Percentiles rank a stretch among this genome's conserved stretches.
Conservation (phyloP, 2,329 filamentous ascomycete species). For the Ilyonectria sp. region DNA sequence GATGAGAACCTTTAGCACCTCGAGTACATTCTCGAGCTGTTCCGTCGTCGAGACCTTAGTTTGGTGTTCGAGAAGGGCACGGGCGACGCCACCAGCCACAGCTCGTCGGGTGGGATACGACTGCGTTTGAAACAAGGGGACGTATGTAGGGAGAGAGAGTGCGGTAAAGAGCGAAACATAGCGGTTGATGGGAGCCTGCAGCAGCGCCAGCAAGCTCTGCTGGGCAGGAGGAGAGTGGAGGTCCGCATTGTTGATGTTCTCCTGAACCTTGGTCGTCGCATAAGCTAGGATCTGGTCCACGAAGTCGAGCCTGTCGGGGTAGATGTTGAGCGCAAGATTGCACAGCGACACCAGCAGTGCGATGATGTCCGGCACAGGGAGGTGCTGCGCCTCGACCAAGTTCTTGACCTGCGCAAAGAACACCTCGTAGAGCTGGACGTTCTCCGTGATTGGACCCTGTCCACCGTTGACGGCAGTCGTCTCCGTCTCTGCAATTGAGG, state of each 20-base stretch:
- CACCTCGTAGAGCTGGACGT: constrained; percentile 94
- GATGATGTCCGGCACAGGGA: constrained; percentile 95
- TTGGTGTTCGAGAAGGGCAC: constrained; percentile 85
- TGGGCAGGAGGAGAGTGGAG: constrained; percentile 90
- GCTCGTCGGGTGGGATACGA: constrained; percentile 93
- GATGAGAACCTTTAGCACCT: constrained; percentile 91
- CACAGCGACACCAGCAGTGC: constrained; percentile 93
- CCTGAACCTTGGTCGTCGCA: constrained; percentile 86
- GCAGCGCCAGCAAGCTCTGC: constrained; percentile 87
- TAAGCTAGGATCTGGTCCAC: constrained; percentile 95
- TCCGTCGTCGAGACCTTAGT: constrained; percentile 83
- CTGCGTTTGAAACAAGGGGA: constrained; percentile 90
- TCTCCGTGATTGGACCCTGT: constrained; percentile 64
- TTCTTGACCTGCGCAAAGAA: constrained; percentile 98
- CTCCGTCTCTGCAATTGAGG: constrained; percentile 64
- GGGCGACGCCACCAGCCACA: constrained; percentile 89
- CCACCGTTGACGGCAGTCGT: constrained; percentile 64
- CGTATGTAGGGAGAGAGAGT: constrained; percentile 90
- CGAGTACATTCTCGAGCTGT: constrained; percentile 89
- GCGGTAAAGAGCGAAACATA: constrained; percentile 98
- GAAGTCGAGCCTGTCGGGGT: constrained; percentile 92
- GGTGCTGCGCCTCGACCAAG: constrained; percentile 89
- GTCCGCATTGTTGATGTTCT: constrained; percentile 95
- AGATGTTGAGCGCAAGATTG: constrained; percentile 96
- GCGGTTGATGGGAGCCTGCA: constrained; percentile 90